These are phyloP conservation scores for Cerioporus squamosus DNA, from an alignment of 1,284 basidiomycete genomes.

Conservation along the genomic window DNA sequence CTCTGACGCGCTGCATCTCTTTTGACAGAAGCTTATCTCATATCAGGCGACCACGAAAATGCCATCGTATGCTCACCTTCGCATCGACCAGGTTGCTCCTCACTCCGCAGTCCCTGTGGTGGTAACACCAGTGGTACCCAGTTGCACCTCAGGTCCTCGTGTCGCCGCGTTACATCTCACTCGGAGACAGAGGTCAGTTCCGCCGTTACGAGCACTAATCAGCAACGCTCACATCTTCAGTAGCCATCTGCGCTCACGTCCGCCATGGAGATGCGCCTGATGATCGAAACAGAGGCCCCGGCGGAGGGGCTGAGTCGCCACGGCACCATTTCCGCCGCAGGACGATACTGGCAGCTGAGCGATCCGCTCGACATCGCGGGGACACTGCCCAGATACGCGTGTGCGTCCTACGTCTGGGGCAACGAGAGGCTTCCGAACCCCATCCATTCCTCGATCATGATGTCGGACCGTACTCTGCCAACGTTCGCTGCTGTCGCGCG, in stretches of 20 bases:
- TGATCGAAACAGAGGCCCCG: constrained; percentile 3
- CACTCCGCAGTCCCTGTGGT: too few species aligned
- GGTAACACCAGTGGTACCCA: too few species aligned
- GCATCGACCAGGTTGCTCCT: too few species aligned
- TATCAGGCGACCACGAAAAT: too few species aligned
- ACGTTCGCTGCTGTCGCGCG: constrained; percentile 19
- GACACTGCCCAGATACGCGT: constrained; percentile 19
- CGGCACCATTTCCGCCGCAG: constrained; percentile 15
- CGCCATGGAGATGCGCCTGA: constrained; percentile 18
- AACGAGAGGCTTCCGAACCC: constrained; percentile 15
- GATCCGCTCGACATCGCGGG: constrained; percentile 21
- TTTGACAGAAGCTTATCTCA: too few species aligned
- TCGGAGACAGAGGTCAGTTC: too few species aligned
- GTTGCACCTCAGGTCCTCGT: too few species aligned
- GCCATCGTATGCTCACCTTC: too few species aligned
- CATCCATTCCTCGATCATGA: constrained; percentile 19
- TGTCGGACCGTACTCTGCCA: constrained; percentile 26
- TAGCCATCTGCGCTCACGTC: background rate
- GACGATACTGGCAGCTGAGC: constrained; percentile 18
- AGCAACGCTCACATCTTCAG: background rate
- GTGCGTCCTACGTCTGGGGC: constrained; percentile 32
- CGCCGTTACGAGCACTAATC: too few species aligned
- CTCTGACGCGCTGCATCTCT: too few species aligned
- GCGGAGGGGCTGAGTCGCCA: too few species aligned
- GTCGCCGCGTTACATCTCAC: too few species aligned